Conservation (phyloP, 306 rosid genomes). For the Comarum palustre region DNA sequence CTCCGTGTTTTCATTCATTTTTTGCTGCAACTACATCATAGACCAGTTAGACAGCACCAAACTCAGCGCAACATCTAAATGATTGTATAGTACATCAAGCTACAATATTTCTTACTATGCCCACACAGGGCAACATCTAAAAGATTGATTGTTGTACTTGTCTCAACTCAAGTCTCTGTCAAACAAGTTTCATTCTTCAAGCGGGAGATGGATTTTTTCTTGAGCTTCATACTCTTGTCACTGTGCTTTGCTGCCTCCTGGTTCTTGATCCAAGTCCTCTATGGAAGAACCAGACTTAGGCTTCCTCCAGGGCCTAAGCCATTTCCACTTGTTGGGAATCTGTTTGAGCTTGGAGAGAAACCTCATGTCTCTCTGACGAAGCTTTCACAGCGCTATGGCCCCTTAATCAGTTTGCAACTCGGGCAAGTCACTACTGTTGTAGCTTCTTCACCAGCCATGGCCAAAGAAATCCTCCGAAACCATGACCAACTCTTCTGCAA, state of each 20-base stretch:
- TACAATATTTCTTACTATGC: too few species aligned
- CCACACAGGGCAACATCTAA: too few species aligned
- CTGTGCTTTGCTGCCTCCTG: conserved; percentile 5
- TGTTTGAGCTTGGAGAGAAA: conserved; percentile 44
- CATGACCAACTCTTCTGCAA: conserved; percentile 40
- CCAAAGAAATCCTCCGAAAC: conserved; percentile 41
- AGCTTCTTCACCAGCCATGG: conserved; percentile 36
- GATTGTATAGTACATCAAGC: too few species aligned
- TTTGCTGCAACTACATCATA: too few species aligned
- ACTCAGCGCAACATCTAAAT: too few species aligned
- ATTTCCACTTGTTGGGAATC: conserved; percentile 49
- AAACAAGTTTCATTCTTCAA: background rate
- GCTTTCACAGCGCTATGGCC: conserved; percentile 42
- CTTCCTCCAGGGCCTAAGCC: conserved; percentile 55
- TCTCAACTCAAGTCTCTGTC: background rate
- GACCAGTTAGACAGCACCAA: too few species aligned
- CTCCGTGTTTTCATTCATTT: background rate
- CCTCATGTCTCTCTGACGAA: conserved; percentile 49
- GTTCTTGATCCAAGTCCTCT: conserved; percentile 16
- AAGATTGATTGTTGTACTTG: background rate
- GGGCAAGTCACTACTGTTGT: conserved; percentile 47
- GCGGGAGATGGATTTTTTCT: conserved; percentile 10
- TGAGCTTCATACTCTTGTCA: conserved; percentile 1
- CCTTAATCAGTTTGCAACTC: conserved; percentile 42
- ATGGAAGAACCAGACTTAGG: background rate